Percentiles rank a stretch among this genome's conserved stretches.
Evolutionary conservation across 2,329 filamentous ascomycete species (phyloP).

Genomic region (Ascochyta koolunga): DNA sequence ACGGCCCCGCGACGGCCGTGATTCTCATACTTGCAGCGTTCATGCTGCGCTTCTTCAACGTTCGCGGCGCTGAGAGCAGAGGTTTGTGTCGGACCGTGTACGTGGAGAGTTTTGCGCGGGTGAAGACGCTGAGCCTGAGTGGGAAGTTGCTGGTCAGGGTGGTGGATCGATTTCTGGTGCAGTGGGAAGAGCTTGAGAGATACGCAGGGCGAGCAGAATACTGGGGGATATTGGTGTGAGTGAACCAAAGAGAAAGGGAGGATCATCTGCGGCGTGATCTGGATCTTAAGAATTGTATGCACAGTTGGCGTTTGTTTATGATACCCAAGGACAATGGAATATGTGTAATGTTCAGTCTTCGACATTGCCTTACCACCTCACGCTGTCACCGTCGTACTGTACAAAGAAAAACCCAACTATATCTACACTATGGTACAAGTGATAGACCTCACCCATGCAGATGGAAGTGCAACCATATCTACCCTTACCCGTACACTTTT

Average conservation of each 20-base stretch:
- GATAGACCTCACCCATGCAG: not conserved
- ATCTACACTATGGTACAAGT: conserved; percentile 31
- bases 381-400: not conserved
- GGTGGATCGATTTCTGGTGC: conserved; percentile 80
- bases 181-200: conserved; percentile 71
- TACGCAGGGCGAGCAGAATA: conserved; percentile 50
- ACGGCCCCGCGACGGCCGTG: conserved; percentile 87
- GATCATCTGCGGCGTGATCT: not conserved
- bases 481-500: not conserved
- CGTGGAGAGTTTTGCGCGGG: conserved; percentile 90
- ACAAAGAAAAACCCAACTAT: conserved; percentile 15
- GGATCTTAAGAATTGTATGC: too few relatives aligned
- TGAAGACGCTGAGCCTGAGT: conserved; percentile 81
- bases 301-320: not conserved
- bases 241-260: not conserved
- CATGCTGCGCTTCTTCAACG: conserved; percentile 60
- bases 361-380: conserved; percentile 2
- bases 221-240: conserved; percentile 49
- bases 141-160: conserved; percentile 75
- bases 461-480: not conserved
- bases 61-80: conserved; percentile 45
- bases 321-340: not conserved
- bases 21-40: conserved; percentile 69
- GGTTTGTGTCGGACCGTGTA: conserved; percentile 77
- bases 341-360: not conserved